Evolutionary conservation across 371 early-diverging fungal species (phyloP).

Genomic region (Mucor circinelloides): DNA sequence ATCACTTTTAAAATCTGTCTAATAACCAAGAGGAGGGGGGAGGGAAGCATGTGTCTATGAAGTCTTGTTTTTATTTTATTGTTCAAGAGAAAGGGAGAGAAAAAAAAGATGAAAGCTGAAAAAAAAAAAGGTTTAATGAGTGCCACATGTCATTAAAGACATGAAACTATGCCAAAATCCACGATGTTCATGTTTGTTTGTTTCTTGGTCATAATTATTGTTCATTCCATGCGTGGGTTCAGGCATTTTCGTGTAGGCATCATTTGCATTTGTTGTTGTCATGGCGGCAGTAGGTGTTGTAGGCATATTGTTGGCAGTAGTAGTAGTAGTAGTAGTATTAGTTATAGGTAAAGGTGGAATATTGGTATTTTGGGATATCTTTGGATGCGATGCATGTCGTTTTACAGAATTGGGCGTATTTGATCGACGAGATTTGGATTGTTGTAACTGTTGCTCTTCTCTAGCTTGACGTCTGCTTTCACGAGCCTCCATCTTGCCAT

Average conservation of each 20-base stretch:
- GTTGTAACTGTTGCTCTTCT: constrained; percentile 9
- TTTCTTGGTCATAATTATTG: not conserved
- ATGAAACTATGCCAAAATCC: constrained; percentile 30
- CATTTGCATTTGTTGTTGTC: constrained; percentile 5
- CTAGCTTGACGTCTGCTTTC: constrained; percentile 33
- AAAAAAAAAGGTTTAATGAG: constrained; percentile 14
- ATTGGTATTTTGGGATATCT: constrained; percentile 10
- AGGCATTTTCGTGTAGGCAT: constrained; percentile 24
- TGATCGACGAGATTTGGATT: constrained; percentile 22
- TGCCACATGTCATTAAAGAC: constrained; percentile 34
- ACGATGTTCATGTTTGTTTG: constrained; percentile 19
- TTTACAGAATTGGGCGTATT: constrained; percentile 22
- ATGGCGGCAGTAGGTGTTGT: not conserved
- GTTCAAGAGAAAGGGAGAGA: too few species aligned
- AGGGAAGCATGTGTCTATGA: too few species aligned
- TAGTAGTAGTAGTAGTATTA: not conserved
- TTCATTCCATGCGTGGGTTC: constrained; percentile 10
- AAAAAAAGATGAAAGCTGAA: not conserved
- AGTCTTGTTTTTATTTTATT: too few species aligned
- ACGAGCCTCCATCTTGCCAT: constrained; percentile 41
- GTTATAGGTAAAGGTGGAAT: constrained; percentile 22
- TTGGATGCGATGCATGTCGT: constrained; percentile 33
- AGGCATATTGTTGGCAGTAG: constrained; percentile 1
- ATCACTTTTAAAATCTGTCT: too few species aligned
- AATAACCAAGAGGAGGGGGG: too few species aligned